Base-by-base conservation (phyloP, 2,329 filamentous ascomycete genomes). In the Ceratocystis papillata region DNA sequence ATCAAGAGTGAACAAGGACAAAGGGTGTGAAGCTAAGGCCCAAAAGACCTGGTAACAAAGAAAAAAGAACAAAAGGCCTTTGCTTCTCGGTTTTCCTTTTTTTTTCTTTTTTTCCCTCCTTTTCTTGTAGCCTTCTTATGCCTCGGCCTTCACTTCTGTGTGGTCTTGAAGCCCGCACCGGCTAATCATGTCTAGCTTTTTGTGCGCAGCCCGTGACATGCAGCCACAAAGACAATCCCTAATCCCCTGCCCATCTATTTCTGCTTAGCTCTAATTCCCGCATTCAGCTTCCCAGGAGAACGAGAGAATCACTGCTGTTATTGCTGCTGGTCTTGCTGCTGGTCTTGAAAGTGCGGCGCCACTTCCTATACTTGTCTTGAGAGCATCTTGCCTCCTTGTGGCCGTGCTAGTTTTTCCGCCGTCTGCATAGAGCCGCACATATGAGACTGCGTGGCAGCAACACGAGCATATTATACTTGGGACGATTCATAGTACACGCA, bases 381-480 rank as follows among this genome's bases (percentile, higher is more conserved):
- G 46, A 17, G 5, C n/a, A n/a, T 53, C 48, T 22, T n/a, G 37
- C 48, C 48, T 53, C 15, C 25, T 59, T 33, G 25, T 30, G 55
- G 55, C 17, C 17, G 55, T 30, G 28, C 28, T 37, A n/a, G 17
- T 37, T 33, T 59, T 59, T 37, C 55, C 55, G 30, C 28, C 55
- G 30, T 37, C 55, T 59, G 55, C 55, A 59, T 37, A 59, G 55
- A 59, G 55, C 55, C 55, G 55, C 55, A 59, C 2, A 37, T 59
- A 37, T 59, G 55, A 59, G 55, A 59, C 55, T 30, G 17, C 25
- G 28, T 20, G 17, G 55, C 12, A 7, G 28, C 28, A 59, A 59
- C 55, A 59, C 55, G 55, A 59, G 55, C 28, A 37, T 37, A 59
- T 59, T 59, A 59, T 59, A 37, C 55, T 59, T 59, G 55, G 28